These are phyloP conservation scores for Hanseniaspora hatyaiensis DNA, from an alignment of 805 yeast species.

Conservation along the genomic window DNA sequence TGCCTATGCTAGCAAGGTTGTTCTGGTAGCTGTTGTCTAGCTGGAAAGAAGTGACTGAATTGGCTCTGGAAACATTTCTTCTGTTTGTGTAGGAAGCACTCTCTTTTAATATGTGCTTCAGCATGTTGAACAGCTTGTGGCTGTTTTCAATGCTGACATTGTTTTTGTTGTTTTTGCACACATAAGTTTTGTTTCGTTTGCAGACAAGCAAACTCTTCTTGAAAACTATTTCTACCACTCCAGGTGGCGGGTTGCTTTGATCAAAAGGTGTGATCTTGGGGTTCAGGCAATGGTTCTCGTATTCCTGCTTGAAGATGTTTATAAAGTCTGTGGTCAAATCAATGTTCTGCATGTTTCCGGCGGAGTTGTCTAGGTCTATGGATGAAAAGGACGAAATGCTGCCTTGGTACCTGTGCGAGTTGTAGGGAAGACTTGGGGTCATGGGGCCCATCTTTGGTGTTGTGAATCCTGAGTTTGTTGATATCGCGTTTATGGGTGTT, in stretches of 20 bases:
- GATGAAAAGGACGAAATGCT: conserved; percentile 25
- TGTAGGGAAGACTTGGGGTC: conserved; percentile 17
- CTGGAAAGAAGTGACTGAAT: conserved; percentile 12
- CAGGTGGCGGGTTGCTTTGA: conserved; percentile 53
- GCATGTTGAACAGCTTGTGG: conserved; percentile 14
- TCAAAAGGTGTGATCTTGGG: conserved; percentile 63
- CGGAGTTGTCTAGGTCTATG: conserved; percentile 6
- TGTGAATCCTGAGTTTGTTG: not conserved
- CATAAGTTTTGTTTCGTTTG: conserved; percentile 4
- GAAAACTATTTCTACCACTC: conserved; percentile 49
- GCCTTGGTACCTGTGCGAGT: conserved; percentile 21
- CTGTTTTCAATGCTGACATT: not conserved
- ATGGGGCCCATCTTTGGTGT: conserved; percentile 11
- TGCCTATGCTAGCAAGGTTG: not conserved
- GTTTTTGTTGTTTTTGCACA: conserved; percentile 13
- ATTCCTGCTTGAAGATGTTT: conserved; percentile 35
- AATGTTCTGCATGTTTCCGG: conserved; percentile 1
- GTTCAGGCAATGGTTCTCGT: conserved; percentile 39
- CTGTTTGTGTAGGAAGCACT: conserved; percentile 21
- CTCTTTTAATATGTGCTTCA: conserved; percentile 18
- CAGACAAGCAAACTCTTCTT: conserved; percentile 30
- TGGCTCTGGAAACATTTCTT: conserved; percentile 15
- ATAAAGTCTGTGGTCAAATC: conserved; percentile 34
- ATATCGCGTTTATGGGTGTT: not conserved
- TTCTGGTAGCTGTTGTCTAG: conserved; percentile 8